Evolutionary conservation across 192 early-diverging fungal species (phyloP), one percentile per base, ranked within the genome.

Genomic region (Backusella luteola): DNA sequence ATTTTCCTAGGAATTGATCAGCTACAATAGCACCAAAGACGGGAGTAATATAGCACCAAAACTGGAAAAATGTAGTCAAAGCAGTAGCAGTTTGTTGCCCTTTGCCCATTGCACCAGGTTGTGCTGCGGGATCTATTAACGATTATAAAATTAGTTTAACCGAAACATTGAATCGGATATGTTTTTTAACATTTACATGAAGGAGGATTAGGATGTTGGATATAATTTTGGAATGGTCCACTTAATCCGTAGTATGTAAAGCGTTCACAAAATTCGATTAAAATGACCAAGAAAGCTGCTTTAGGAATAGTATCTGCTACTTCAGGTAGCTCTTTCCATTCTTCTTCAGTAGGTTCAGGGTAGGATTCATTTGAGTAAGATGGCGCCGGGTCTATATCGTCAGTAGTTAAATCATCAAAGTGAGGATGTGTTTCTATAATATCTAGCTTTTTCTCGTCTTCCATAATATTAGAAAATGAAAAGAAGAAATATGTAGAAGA

Each of bases 1-100:
- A 93, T 86, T 92, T 93, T 78, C 93, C 93, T 42, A 88, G 69
- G 80, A 86, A 94, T 83, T 89, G 87, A 81, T 95, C 93, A 35
- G 91, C 90, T 23, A 93, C 67, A 59, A 91, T 80, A 39, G 91
- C 93, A 39, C 88, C 91, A 26, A 93, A 72, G 42, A 92, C 83
- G 2, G 80, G 80, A 35, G 80, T 81, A 17, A 81, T 75, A 73
- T 81, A 74, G 87, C 92, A 80, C 88, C 89, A 52, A 82, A 71
- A 81, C 35, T 84, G 80, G 76, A 90, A 90, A 67, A 87, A 89
- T 14, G 83, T 83, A 42, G 81, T 85, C 29, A 90, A 77, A 59
- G 89, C 87, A 14, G 88, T 89, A 21, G 90, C 89, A 6, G 82
- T 76, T 72, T 86, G 75, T 71, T 90, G 84, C n/a, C 84, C 84